A percentile compares a stretch with the other conserved stretches of the same genome.
These are phyloP conservation scores for Trametes cingulata DNA, from an alignment of 768 basidiomycete species.

Conservation along the genomic window DNA sequence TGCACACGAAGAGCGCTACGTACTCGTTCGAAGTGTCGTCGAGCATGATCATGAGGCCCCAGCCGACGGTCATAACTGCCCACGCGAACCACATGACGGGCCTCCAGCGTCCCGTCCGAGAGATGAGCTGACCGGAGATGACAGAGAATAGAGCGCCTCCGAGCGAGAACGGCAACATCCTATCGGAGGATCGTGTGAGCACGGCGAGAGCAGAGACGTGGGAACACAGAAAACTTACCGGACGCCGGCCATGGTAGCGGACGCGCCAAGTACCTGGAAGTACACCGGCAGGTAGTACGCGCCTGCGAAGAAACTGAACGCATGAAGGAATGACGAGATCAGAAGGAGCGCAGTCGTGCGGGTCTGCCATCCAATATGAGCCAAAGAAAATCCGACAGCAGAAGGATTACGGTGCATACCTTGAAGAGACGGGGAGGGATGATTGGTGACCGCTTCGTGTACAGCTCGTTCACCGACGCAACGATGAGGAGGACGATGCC, in stretches of 20 bases:
- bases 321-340: slow-evolving; percentile 62
- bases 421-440: slow-evolving; percentile 76
- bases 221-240: slow-evolving; percentile 39
- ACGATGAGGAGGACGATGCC: slow-evolving; percentile 54
- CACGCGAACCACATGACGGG: slow-evolving; percentile 63
- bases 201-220: neutral
- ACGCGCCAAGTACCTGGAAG: slow-evolving; percentile 76
- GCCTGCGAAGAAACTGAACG: slow-evolving; percentile 60
- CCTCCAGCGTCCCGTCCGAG: slow-evolving; percentile 60
- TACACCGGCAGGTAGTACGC: slow-evolving; percentile 75
- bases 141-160: slow-evolving; percentile 56
- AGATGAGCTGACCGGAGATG: slow-evolving; percentile 55
- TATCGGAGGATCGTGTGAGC: slow-evolving; percentile 26
- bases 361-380: slow-evolving; percentile 43
- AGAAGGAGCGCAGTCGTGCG: slow-evolving; percentile 69
- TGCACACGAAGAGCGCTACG: slow-evolving; percentile 7
- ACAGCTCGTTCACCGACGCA: slow-evolving; percentile 58
- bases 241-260: slow-evolving; percentile 69
- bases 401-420: slow-evolving; percentile 36
- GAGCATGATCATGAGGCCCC: slow-evolving; percentile 73
- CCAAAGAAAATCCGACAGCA: no score
- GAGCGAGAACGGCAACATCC: slow-evolving; percentile 76
- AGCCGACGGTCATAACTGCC: slow-evolving; percentile 58
- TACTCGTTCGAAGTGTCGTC: slow-evolving; percentile 55
- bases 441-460: slow-evolving; percentile 67